A percentile compares a stretch with the other conserved stretches of the same genome.
Evolutionary conservation across 2,329 filamentous ascomycete genomes (phyloP).

Genomic region (Ophiostoma montium): DNA sequence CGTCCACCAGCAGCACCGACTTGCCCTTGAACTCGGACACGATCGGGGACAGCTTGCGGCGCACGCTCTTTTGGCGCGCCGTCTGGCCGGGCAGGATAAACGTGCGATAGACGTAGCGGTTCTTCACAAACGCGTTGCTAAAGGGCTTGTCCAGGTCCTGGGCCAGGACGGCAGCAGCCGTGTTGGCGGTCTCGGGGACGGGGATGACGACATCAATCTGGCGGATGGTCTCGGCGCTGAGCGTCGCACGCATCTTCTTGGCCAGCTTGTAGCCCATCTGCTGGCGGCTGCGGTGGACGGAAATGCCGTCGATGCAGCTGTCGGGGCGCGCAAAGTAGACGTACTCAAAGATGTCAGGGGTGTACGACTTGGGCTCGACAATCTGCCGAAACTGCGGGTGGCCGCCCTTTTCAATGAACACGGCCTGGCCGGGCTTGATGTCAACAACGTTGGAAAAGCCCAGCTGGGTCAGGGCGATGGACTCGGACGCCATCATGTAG

Average conservation of each 20-base stretch:
- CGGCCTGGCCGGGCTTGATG: slow-evolving; percentile 62
- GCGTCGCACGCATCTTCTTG: slow-evolving; percentile 50
- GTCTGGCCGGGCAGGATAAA: slow-evolving; percentile 67
- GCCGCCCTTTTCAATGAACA: slow-evolving; percentile 51
- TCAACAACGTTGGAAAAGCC: slow-evolving; percentile 66
- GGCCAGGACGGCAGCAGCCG: slow-evolving; percentile 64
- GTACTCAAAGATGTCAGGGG: slow-evolving; percentile 77
- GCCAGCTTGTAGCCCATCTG: slow-evolving; percentile 79
- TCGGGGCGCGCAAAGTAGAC: slow-evolving; percentile 82
- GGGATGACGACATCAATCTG: slow-evolving; percentile 54
- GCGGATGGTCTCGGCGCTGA: slow-evolving; percentile 54
- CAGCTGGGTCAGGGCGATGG: slow-evolving; percentile 66
- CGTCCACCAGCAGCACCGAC: slow-evolving; percentile 74
- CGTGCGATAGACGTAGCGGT: slow-evolving; percentile 76
- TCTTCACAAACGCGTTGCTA: slow-evolving; percentile 75
- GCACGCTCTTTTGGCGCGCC: slow-evolving; percentile 69
- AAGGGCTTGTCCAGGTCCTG: slow-evolving; percentile 62
- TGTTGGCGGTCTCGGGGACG: slow-evolving; percentile 49
- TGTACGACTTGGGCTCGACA: slow-evolving; percentile 51
- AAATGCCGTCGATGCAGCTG: slow-evolving; percentile 73
- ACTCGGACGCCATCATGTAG: slow-evolving; percentile 87
- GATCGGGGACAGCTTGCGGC: slow-evolving; percentile 81
- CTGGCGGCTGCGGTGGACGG: slow-evolving; percentile 68
- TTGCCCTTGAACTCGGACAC: slow-evolving; percentile 69
- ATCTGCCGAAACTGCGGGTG: slow-evolving; percentile 65